phyloP scores from a whole-genome alignment of 1,284 basidiomycete species.

The Ustilago curta region DNA sequence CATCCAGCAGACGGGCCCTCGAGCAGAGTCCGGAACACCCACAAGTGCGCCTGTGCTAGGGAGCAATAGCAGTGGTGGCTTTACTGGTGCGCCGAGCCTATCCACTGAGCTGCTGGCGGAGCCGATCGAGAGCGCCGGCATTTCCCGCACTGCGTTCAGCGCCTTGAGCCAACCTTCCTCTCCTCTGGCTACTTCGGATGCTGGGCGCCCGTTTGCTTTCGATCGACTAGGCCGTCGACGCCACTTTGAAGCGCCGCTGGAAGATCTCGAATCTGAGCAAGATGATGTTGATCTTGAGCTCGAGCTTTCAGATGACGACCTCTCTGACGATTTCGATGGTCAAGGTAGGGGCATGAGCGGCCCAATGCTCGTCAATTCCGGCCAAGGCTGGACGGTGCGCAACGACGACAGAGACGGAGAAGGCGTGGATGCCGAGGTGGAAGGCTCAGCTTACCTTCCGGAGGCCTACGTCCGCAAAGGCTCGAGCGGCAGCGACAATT shows the following conservation, averaged over 20 bases:
- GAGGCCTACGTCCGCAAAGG: constrained; percentile 35
- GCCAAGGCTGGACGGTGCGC: constrained; percentile 52
- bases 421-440: constrained; percentile 6
- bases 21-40: constrained; percentile 30
- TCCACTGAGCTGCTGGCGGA: constrained; percentile 35
- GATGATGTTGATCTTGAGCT: constrained; percentile 54
- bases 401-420: constrained; percentile 9
- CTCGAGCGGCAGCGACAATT: constrained; percentile 35
- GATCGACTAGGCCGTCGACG: constrained; percentile 42
- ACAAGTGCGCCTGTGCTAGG: constrained; percentile 48
- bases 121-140: constrained; percentile 21
- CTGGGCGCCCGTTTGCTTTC: constrained; percentile 20
- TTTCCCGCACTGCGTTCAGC: constrained; percentile 29
- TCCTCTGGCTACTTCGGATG: constrained; percentile 24
- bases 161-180: constrained; percentile 47
- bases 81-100: constrained; percentile 24
- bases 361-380: constrained; percentile 50
- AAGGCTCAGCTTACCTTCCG: constrained; percentile 24
- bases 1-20: constrained; percentile 27
- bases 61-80: constrained; percentile 19
- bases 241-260: constrained; percentile 15
- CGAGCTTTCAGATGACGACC: constrained; percentile 59
- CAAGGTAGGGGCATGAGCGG: neutral
- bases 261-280: constrained; percentile 51
- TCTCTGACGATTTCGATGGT: constrained; percentile 40